phyloP scores from a whole-genome alignment of 768 basidiomycete genomes.

The Tricholoma bakamatsutake region DNA sequence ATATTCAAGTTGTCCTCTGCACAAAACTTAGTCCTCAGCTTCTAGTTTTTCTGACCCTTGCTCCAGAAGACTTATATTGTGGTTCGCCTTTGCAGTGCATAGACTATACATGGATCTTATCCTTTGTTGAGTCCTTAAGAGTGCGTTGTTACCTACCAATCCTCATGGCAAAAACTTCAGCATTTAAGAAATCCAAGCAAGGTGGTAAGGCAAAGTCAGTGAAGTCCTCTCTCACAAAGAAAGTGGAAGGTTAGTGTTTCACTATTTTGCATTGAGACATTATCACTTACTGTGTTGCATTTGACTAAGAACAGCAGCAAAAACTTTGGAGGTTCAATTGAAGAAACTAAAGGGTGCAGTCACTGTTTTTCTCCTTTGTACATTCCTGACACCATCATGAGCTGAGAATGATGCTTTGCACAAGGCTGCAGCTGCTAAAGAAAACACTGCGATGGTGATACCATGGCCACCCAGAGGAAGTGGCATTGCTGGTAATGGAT shows the following conservation, averaged over 20 bases:
- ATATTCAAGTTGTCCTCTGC: background rate
- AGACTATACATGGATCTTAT: background rate
- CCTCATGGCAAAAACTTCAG: background rate
- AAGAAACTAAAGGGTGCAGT: background rate
- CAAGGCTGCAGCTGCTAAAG: background rate
- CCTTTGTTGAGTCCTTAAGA: background rate
- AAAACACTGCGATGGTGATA: background rate
- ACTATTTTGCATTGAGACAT: background rate
- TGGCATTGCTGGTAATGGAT: background rate
- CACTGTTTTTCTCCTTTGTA: background rate
- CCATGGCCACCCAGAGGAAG: background rate
- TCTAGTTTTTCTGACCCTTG: background rate
- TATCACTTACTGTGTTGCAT: background rate
- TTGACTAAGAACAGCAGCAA: background rate
- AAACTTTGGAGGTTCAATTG: background rate
- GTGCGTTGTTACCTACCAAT: background rate
- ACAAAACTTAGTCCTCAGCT: background rate
- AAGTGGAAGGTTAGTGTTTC: background rate
- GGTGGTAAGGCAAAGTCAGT: background rate
- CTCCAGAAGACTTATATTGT: background rate
- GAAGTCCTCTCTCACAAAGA: background rate
- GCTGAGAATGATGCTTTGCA: background rate
- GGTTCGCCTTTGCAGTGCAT: background rate
- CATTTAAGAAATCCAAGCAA: background rate
- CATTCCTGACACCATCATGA: background rate